A percentile compares a stretch with the other conserved stretches of the same genome.
Conservation (phyloP, 306 rosid genomes). For the Sophora flavescens region DNA sequence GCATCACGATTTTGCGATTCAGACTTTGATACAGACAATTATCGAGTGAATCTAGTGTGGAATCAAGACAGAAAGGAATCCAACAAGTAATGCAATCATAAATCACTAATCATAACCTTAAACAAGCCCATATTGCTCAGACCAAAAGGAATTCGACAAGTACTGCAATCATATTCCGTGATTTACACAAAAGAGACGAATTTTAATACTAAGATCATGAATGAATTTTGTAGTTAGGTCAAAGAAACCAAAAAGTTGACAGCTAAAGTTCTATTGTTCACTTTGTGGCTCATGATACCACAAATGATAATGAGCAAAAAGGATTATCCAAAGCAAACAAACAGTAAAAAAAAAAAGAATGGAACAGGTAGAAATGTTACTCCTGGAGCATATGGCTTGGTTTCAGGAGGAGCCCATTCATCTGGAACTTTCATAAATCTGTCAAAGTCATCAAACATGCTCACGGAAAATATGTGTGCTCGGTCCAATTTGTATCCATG, state of each 20-base stretch:
- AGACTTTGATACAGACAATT: no score
- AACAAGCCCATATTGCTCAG: not conserved
- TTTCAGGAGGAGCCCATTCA: slow-evolving; percentile 90
- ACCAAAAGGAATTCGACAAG: no score
- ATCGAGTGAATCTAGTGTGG: no score
- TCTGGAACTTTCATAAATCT: slow-evolving; percentile 85
- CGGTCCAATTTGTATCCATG: slow-evolving; percentile 90
- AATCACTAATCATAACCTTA: not conserved
- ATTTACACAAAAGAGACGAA: not conserved
- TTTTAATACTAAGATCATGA: not conserved
- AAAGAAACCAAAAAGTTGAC: not conserved
- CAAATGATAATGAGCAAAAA: not conserved
- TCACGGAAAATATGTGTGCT: slow-evolving; percentile 76
- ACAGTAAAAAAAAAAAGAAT: no score
- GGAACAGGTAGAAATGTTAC: slow-evolving; percentile 47
- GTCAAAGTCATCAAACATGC: slow-evolving; percentile 85
- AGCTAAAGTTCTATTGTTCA: not conserved
- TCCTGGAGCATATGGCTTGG: slow-evolving; percentile 72
- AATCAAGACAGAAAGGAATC: no score
- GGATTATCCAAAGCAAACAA: not conserved
- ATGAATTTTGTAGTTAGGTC: not conserved
- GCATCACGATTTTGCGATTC: no score
- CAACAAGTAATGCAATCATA: no score
- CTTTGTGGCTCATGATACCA: slow-evolving; percentile 7
- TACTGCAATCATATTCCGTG: not conserved